These are phyloP conservation scores for Penstemon davidsonii DNA, from an alignment of 257 asterid genomes.

Conservation along the genomic window DNA sequence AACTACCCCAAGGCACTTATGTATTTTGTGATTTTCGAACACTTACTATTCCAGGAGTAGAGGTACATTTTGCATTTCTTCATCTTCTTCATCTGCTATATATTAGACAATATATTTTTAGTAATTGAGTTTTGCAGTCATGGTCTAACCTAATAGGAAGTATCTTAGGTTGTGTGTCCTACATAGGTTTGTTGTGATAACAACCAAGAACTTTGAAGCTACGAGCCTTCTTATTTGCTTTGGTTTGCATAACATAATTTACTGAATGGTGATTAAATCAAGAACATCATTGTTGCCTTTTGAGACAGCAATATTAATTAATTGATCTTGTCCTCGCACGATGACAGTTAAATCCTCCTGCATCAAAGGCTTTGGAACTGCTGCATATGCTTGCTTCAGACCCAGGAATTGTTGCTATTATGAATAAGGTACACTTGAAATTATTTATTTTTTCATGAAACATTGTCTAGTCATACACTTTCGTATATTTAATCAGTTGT, in stretches of 20 bases:
- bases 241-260: background rate
- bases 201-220: background rate
- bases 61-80: constrained; percentile 43
- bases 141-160: background rate
- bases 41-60: constrained; percentile 76
- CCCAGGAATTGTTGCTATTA: constrained; percentile 90
- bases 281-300: too few species aligned
- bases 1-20: constrained; percentile 79
- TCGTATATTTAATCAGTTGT: constrained; percentile 19
- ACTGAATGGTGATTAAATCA: background rate
- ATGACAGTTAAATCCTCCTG: constrained; percentile 82
- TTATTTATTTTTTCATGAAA: constrained; percentile 17
- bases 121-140: background rate
- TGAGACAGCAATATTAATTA: constrained; percentile 1
- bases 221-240: background rate
- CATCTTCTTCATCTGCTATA: constrained; percentile 13
- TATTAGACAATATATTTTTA: background rate
- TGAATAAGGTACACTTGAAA: constrained; percentile 72
- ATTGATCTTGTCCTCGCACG: constrained; percentile 22
- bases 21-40: constrained; percentile 80
- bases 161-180: background rate
- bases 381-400: constrained; percentile 97
- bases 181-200: too few species aligned
- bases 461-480: constrained; percentile 19
- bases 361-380: constrained; percentile 72